These are phyloP conservation scores for Pleurozium schreberi DNA, from an alignment of 225 moss, liverwort and hornwort species.

Conservation along the genomic window DNA sequence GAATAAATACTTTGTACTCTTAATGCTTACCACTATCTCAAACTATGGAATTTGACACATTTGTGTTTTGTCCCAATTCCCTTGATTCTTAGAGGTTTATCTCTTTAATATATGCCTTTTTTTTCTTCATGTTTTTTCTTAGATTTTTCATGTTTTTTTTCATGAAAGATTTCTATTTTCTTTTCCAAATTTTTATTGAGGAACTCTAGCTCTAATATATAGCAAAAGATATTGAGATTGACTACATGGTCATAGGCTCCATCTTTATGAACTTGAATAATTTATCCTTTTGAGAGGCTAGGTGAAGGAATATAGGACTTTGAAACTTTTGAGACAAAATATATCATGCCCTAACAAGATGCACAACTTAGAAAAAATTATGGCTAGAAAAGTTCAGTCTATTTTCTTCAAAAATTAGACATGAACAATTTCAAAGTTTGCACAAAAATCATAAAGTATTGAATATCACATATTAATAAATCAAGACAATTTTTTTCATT, in stretches of 20 bases:
- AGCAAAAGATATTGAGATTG: neutral
- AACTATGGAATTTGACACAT: neutral
- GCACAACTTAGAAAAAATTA: neutral
- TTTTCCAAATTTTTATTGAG: neutral
- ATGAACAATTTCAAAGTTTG: neutral
- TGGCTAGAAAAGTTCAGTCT: neutral
- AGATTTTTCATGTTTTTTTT: no score
- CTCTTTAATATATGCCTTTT: no score
- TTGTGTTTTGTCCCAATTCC: neutral
- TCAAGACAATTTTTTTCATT: neutral
- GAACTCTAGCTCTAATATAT: fast-evolving
- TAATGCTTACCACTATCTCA: neutral
- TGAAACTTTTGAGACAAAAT: neutral
- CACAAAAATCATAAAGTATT: neutral
- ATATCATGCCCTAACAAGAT: neutral
- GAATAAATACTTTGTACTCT: neutral
- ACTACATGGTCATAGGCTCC: neutral
- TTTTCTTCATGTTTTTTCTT: no score
- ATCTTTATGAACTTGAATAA: neutral
- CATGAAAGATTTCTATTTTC: neutral
- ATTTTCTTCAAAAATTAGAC: neutral
- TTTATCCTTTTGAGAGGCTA: neutral
- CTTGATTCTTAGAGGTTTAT: neutral
- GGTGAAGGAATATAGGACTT: fast-evolving
- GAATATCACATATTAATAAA: neutral